Base-by-base conservation (phyloP, 2,329 filamentous ascomycete species). In the Aspergillus brasiliensis region DNA sequence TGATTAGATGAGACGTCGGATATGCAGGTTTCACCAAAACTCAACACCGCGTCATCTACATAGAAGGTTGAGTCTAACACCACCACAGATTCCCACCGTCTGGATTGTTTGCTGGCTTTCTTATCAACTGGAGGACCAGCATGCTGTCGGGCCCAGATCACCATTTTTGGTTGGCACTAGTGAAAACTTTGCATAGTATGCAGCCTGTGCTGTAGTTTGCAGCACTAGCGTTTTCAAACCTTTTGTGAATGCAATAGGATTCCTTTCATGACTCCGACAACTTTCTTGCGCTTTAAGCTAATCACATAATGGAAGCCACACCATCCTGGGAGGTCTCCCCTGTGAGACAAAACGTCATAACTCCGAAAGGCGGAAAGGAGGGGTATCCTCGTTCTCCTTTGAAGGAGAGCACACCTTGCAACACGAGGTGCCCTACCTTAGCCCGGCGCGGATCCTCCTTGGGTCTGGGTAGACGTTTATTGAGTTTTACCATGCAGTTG, bases 61-160 rank as follows among this genome's bases (percentile, higher is more conserved):
- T 17, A 42, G 19, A 44, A 44, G 40, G 40, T 21, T 13, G 21
- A 15, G 5, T 8, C 19, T 44, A 44, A 19, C 19, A 19, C 40
- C 40, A 23, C 15, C 40, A 15, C 11, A 13, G 31, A 34, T 23
- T 6, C 40, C 2, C 15, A 17, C 5, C 11, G 21, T 15, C 19
- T 23, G 11, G 40, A 13, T 40, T 44, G 19, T 44, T 19, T 21
- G 19, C 11, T 23, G 40, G 19, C 17, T 48, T 23, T 4, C 21
- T 31, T 57, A 17, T 54, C 58, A 13, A 21, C 23, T 42, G 42
- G 23, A 44, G 3, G 40, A 31, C 6, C 44, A 49, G 23, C 11
- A 42, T 27, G 48, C 37, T 44, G 44, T 55, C 47, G 53, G 49
- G 51, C 38, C 49, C 56, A 52, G 40, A 52, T 31, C 42, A 51